phyloP scores from a whole-genome alignment of 225 moss, liverwort and hornwort species.

The Bryoerythrophyllum caledonicum region DNA sequence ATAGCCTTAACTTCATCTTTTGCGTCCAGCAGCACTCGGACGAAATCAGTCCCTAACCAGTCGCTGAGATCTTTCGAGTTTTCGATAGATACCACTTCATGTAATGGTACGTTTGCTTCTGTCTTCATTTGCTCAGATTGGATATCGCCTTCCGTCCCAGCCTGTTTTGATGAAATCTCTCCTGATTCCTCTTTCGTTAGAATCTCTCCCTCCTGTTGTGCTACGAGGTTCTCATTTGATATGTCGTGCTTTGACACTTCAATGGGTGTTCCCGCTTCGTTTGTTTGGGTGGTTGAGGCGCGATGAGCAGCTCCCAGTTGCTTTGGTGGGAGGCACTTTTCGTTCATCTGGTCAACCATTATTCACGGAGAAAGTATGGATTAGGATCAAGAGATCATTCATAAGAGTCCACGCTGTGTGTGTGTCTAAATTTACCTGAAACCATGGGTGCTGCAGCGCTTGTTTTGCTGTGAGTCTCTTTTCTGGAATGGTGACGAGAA shows the following conservation, averaged over 20 bases:
- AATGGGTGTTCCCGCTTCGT: not conserved
- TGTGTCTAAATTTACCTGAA: constrained; percentile 42
- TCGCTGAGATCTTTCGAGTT: not conserved
- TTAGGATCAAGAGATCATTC: constrained; percentile 2
- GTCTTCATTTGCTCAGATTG: not conserved
- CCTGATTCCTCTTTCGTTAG: not conserved
- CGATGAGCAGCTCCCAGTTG: not conserved
- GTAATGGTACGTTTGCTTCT: not conserved
- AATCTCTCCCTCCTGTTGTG: not conserved
- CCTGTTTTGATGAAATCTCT: not conserved
- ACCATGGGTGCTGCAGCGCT: constrained; percentile 80
- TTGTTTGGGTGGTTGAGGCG: not conserved
- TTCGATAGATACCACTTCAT: not conserved
- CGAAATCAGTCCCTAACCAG: not conserved
- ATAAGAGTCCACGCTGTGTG: no score
- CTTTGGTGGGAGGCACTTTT: not conserved
- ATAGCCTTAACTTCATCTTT: not conserved
- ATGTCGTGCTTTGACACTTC: not conserved
- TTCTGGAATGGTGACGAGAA: constrained; percentile 69
- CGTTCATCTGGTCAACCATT: constrained; percentile 1
- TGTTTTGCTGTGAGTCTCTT: constrained; percentile 64
- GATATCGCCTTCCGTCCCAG: no score
- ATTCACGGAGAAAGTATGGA: constrained; percentile 6
- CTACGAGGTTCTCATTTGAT: not conserved
- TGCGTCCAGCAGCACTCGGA: constrained; percentile 4